Evolutionary conservation across 495 filamentous ascomycete species (phyloP).

Genomic region (Jackrogersella multiformis): DNA sequence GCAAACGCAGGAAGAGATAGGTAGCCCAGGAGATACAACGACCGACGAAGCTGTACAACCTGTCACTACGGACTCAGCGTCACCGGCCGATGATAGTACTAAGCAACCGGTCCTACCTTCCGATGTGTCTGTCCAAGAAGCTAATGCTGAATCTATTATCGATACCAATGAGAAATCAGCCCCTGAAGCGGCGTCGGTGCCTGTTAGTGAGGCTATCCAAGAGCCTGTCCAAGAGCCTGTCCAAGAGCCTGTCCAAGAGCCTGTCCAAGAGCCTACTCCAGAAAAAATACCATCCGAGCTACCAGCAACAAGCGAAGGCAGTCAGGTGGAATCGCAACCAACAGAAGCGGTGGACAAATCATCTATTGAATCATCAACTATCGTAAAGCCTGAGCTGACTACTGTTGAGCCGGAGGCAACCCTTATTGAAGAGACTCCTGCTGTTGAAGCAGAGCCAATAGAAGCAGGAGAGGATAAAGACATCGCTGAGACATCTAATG

Average conservation of each 20-base stretch:
- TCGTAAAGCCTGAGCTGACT: neutral
- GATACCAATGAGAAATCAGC: slow-evolving; percentile 2
- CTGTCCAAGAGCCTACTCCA: neutral
- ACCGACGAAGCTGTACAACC: neutral
- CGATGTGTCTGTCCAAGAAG: neutral
- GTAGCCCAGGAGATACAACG: neutral
- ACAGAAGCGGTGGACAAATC: neutral
- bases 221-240: neutral
- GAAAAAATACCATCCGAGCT: neutral
- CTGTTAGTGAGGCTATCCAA: slow-evolving; percentile 10
- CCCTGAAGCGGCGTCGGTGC: neutral
- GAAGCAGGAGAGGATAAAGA: no score
- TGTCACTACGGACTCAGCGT: neutral
- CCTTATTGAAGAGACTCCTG: neutral
- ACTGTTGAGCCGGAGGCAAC: neutral
- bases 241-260: slow-evolving; percentile 11
- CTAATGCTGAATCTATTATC: neutral
- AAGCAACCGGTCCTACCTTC: neutral
- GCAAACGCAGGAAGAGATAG: neutral
- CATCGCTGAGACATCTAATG: no score
- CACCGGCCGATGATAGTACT: neutral
- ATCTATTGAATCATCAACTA: neutral
- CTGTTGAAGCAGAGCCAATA: neutral
- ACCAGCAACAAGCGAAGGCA: neutral
- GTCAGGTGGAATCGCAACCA: neutral